A percentile compares a stretch with the other conserved stretches of the same genome.
phyloP scores from a whole-genome alignment of 2,329 filamentous ascomycete genomes.

The Lasiodiplodia sp. region DNA sequence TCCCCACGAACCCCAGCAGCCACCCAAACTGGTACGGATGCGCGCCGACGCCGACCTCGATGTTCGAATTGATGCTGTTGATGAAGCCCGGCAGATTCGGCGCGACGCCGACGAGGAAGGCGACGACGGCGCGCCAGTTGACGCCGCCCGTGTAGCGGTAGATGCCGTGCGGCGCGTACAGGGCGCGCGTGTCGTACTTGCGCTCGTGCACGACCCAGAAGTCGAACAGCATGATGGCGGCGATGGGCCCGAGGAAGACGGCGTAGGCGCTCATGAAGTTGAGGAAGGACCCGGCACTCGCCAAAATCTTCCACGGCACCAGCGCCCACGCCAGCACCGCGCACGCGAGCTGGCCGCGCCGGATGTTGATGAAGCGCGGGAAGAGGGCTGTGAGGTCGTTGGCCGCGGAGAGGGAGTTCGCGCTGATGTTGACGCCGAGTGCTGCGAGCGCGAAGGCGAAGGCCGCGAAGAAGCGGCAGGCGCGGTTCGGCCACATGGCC shows the following conservation, averaged over 20 bases:
- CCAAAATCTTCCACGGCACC: constrained; percentile 57
- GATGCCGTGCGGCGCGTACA: constrained; percentile 59
- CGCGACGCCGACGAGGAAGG: constrained; percentile 64
- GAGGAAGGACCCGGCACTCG: constrained; percentile 50
- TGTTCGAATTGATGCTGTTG: constrained; percentile 49
- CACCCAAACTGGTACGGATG: constrained; percentile 71
- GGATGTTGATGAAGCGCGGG: constrained; percentile 62
- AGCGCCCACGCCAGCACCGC: constrained; percentile 53
- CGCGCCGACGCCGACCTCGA: constrained; percentile 56
- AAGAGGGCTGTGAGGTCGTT: constrained; percentile 62
- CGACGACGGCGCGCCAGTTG: constrained; percentile 67
- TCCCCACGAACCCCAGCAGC: constrained; percentile 66
- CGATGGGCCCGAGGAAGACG: constrained; percentile 71
- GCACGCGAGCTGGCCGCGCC: constrained; percentile 56
- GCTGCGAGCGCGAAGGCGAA: constrained; percentile 57
- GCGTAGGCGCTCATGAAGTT: constrained; percentile 72
- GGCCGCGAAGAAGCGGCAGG: constrained; percentile 51
- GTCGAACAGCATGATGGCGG: constrained; percentile 66
- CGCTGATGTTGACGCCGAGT: constrained; percentile 61
- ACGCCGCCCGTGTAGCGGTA: constrained; percentile 61
- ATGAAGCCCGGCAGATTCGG: constrained; percentile 66
- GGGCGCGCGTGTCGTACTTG: constrained; percentile 59
- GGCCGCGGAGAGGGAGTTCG: constrained; percentile 61
- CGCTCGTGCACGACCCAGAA: constrained; percentile 64
- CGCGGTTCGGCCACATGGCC: constrained; percentile 47